Evolutionary conservation across 108 stramenopile genomes (phyloP), one percentile per base, ranked within the genome.

Genomic region (Schizochytrium sp.): DNA sequence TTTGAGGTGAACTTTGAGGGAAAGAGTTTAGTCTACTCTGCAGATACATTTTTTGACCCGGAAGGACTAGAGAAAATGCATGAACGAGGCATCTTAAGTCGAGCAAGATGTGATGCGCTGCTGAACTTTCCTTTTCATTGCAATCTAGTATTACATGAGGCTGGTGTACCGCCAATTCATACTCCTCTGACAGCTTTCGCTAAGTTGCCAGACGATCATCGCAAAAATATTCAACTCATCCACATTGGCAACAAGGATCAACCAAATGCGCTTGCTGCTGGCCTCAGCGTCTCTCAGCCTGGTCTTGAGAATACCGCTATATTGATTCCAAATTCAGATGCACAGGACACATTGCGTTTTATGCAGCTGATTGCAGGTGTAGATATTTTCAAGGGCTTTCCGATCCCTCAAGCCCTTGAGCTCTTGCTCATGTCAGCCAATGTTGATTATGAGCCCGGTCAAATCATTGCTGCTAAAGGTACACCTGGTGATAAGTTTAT

Each of bases 41-140:
- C 91, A 3, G 91, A 91, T 47, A 89, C 90, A 87, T 89, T 89
- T 69, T 90, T 88, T 56, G 91, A 91, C 60, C 91, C 91, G 1
- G 38, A 41, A 41, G 87, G 91, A 15, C 90, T 91, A 50, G 46
- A 55, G 61, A 49, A 60, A 56, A 91, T 91, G 91, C 87, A 72
- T 38, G 60, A 46, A 4, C 89, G 91, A 19, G 92, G 92, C n/a
- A 58, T 92, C 53, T 53, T 91, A 8, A 89, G 61, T 8, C 89
- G 56, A 12, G 88, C 87, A 56, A 47, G 92, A 38, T 88, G 91
- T 12, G 91, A 91, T n/a, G 89, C 61, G 87, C 91, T 92, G 15
- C 87, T 92, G 10, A 87, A 89, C 87, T 92, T 92, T 58, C 92
- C 92, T 4, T 91, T 89, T 89, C 83, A 91, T 55, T 87, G 90